Percentiles rank a stretch among this genome's conserved stretches.
Evolutionary conservation across 2,329 filamentous ascomycete species (phyloP).

Genomic region (Fusarium vanettenii): DNA sequence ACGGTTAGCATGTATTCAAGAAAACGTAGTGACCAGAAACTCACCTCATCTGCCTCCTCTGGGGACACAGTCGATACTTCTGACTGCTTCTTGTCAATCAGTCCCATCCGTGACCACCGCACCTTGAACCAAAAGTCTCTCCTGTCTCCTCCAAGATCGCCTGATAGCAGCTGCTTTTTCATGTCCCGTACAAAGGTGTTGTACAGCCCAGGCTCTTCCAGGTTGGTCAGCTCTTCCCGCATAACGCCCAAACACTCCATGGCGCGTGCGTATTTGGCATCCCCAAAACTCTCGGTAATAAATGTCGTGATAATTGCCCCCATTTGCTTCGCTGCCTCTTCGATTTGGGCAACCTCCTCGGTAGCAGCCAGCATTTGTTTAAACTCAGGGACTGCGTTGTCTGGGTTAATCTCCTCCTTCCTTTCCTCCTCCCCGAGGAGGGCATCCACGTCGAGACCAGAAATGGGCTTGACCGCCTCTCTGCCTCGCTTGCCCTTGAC

Average conservation of each 20-base stretch:
- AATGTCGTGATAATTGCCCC: conserved; percentile 74
- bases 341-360: conserved; percentile 70
- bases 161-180: conserved; percentile 77
- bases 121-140: conserved; percentile 86
- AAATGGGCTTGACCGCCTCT: conserved; percentile 83
- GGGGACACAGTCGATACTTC: conserved; percentile 74
- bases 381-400: conserved; percentile 91
- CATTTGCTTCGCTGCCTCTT: conserved; percentile 80
- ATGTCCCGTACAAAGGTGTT: conserved; percentile 78
- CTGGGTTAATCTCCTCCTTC: conserved; percentile 59
- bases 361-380: conserved; percentile 78
- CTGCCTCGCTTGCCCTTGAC: conserved; percentile 77
- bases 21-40: conserved; percentile 8
- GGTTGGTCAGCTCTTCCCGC: conserved; percentile 78
- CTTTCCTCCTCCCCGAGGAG: conserved; percentile 73
- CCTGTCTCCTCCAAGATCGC: conserved; percentile 79
- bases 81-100: conserved; percentile 74
- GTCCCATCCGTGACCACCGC: conserved; percentile 73
- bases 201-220: conserved; percentile 81
- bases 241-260: conserved; percentile 82
- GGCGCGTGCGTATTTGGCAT: conserved; percentile 78
- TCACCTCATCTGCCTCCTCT: conserved; percentile 76
- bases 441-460: conserved; percentile 86
- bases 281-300: conserved; percentile 79
- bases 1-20: conserved; percentile 39